Conservation (phyloP, 2,329 filamentous ascomycete genomes). For the Lecanicillium sp. region DNA sequence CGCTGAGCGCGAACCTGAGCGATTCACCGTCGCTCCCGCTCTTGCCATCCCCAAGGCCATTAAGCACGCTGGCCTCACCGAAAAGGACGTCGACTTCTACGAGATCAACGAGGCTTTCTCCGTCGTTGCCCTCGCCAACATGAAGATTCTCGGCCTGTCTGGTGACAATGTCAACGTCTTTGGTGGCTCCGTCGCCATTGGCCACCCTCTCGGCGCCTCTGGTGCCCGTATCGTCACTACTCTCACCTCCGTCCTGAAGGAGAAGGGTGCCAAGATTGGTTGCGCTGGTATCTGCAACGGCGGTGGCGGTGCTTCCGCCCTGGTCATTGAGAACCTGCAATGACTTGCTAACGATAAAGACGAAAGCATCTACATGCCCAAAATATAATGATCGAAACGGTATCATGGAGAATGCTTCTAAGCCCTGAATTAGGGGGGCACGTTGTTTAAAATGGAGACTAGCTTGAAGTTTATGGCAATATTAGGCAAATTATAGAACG, state of each 20-base stretch:
- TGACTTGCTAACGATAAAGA: conserved; percentile 20
- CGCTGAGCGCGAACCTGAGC: conserved; percentile 81
- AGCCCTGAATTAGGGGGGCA: background rate
- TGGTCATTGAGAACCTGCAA: conserved; percentile 75
- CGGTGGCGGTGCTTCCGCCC: conserved; percentile 86
- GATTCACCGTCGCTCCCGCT: conserved; percentile 91
- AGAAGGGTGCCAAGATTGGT: conserved; percentile 90
- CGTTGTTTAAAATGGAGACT: too few species aligned
- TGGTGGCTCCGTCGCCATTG: conserved; percentile 90
- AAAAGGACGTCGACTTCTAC: conserved; percentile 78
- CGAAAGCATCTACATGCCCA: too few species aligned
- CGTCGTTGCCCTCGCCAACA: conserved; percentile 90
- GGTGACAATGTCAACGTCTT: conserved; percentile 91
- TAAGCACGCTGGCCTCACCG: conserved; percentile 79
- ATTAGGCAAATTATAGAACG: background rate
- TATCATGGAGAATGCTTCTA: too few species aligned
- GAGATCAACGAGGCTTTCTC: conserved; percentile 99
- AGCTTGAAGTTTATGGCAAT: too few species aligned
- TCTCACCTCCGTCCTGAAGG: conserved; percentile 76
- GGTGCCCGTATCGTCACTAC: conserved; percentile 92
- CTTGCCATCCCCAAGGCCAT: conserved; percentile 96
- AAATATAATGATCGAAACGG: too few species aligned
- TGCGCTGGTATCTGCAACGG: conserved; percentile 96
- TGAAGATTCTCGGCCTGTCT: conserved; percentile 76
- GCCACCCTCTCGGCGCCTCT: conserved; percentile 88